phyloP scores from a whole-genome alignment of 73 alveolate genomes.

The Effrenium voratum region DNA sequence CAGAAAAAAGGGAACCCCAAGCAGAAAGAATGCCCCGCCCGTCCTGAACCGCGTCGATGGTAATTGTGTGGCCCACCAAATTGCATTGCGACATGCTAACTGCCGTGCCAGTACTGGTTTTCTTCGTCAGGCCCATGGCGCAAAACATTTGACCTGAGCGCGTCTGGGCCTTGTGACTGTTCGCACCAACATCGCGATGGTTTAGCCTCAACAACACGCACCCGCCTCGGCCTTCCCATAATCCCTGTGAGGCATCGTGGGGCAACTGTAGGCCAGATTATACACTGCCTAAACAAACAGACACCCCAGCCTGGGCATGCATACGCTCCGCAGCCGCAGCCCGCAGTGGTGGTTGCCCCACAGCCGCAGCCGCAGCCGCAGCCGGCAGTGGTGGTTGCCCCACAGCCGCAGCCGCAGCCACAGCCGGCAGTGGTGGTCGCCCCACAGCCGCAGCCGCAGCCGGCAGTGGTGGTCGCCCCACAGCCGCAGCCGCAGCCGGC shows the following conservation, averaged over 20 bases:
- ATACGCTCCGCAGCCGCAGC: neutral
- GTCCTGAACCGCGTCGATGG: conserved; percentile 71
- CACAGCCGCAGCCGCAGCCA: neutral
- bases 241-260: too few species aligned
- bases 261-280: too few species aligned
- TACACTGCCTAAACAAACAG: too few species aligned
- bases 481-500: conserved; percentile 32
- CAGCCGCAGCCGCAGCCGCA: conserved; percentile 31
- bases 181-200: too few species aligned
- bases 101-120: neutral
- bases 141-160: conserved; percentile 58
- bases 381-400: too few species aligned
- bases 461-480: neutral
- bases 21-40: too few species aligned
- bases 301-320: conserved; percentile 8
- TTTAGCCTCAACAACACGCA: too few species aligned
- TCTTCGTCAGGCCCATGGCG: conserved; percentile 10
- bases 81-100: conserved; percentile 82
- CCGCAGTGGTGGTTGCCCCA: neutral
- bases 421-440: neutral
- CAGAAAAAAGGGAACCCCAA: too few species aligned
- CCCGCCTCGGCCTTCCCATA: too few species aligned
- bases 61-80: neutral
- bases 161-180: too few species aligned
- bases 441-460: neutral